A percentile compares a stretch with the other conserved stretches of the same genome.
These are phyloP conservation scores for Antarctomyces pellizariae DNA, from an alignment of 495 filamentous ascomycete genomes.

Conservation along the genomic window DNA sequence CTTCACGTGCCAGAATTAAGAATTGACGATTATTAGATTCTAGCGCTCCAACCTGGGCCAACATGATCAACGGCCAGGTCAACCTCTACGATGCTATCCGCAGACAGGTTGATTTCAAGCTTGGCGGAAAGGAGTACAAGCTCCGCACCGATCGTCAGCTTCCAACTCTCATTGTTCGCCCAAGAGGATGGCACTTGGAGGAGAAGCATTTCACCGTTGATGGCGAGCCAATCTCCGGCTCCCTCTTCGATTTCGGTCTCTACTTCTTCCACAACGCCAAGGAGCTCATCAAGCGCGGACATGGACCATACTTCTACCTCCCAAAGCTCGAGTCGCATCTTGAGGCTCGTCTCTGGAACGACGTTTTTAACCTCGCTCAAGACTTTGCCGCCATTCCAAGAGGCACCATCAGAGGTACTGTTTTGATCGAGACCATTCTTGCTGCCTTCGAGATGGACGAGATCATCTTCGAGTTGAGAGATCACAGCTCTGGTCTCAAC, in stretches of 20 bases:
- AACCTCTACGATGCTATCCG: conserved; percentile 97
- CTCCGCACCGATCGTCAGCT: conserved; percentile 65
- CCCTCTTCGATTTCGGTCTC: conserved; percentile 91
- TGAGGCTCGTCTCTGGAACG: conserved; percentile 95
- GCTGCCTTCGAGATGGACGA: conserved; percentile 99
- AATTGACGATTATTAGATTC: conserved; percentile 39
- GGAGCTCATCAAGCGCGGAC: conserved; percentile 62
- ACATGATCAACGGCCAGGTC: conserved; percentile 97
- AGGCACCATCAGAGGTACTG: conserved; percentile 85
- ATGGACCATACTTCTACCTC: conserved; percentile 96
- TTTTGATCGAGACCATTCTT: conserved; percentile 93
- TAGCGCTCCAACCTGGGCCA: conserved; percentile 93
- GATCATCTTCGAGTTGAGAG: conserved; percentile 98
- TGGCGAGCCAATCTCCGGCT: conserved; percentile 81
- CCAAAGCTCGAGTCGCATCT: conserved; percentile 99
- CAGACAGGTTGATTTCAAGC: conserved; percentile 88
- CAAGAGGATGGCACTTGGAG: conserved; percentile 84
- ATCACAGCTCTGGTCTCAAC: conserved; percentile 91
- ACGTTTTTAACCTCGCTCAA: conserved; percentile 92
- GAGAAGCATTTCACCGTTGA: conserved; percentile 97
- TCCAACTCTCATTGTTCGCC: conserved; percentile 67
- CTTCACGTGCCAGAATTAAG: conserved; percentile 2
- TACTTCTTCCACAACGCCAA: conserved; percentile 99
- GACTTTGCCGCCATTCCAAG: conserved; percentile 75
- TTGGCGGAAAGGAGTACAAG: conserved; percentile 89